Evolutionary conservation across 257 asterid genomes (phyloP).

Genomic region (Cruciata laevipes): DNA sequence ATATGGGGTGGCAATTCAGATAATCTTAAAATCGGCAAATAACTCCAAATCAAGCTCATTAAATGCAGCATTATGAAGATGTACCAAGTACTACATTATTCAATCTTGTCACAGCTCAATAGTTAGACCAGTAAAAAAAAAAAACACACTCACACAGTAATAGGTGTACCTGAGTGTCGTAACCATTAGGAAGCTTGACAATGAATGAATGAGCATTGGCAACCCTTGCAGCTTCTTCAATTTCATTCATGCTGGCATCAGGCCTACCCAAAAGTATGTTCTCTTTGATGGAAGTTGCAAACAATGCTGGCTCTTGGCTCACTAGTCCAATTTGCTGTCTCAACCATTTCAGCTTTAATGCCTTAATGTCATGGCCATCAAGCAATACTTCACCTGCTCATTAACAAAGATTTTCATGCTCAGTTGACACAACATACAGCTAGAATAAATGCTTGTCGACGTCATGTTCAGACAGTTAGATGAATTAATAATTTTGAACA

Average conservation of each 20-base stretch:
- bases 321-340: conserved; percentile 86
- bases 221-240: conserved; percentile 83
- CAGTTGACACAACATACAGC: conserved; percentile 6
- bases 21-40: not conserved
- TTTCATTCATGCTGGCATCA: conserved; percentile 49
- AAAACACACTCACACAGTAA: not conserved
- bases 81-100: not conserved
- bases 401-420: conserved; percentile 14
- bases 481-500: too few species aligned
- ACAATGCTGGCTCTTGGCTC: conserved; percentile 89
- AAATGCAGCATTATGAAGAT: not conserved
- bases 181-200: conserved; percentile 75
- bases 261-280: conserved; percentile 72
- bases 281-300: conserved; percentile 80
- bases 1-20: conserved; percentile 4
- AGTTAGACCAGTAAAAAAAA: not conserved
- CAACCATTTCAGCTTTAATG: conserved; percentile 63
- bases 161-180: conserved; percentile 58
- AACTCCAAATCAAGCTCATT: conserved; percentile 1
- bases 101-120: not conserved
- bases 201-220: conserved; percentile 80
- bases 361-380: conserved; percentile 72
- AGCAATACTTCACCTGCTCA: conserved; percentile 64
- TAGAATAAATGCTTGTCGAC: not conserved
- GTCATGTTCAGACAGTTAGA: not conserved